A percentile compares a stretch with the other conserved stretches of the same genome.
phyloP scores from a whole-genome alignment of 106 monocot species.

The Triglochin maritima region DNA sequence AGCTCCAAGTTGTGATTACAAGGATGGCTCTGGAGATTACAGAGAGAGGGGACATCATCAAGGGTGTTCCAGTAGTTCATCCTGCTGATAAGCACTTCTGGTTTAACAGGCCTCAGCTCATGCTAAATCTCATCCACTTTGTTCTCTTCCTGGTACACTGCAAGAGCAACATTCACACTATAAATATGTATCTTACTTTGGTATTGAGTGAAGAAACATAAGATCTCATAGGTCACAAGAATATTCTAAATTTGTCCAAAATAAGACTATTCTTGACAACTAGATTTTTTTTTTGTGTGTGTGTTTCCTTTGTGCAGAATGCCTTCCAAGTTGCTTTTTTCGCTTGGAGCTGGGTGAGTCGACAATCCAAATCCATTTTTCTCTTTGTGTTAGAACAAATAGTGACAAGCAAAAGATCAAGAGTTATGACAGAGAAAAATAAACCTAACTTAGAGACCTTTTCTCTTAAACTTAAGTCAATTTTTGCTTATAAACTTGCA shows the following conservation, averaged over 20 bases:
- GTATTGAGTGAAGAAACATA: neutral
- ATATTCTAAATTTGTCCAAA: neutral
- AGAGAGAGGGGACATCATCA: constrained; percentile 30
- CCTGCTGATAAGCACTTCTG: constrained; percentile 27
- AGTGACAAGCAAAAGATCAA: too few relatives aligned
- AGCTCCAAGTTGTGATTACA: constrained; percentile 33
- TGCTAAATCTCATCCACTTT: constrained; percentile 36
- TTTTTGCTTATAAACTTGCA: constrained; percentile 6
- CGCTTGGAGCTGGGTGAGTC: constrained; percentile 22
- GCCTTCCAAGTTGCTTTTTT: constrained; percentile 40
- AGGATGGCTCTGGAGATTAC: constrained; percentile 28
- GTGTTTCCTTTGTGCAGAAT: constrained; percentile 21
- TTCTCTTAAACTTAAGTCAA: neutral
- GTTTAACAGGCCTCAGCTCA: constrained; percentile 26
- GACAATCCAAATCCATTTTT: neutral
- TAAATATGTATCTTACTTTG: neutral
- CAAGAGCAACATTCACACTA: neutral
- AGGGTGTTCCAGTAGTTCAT: constrained; percentile 26
- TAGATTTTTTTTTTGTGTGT: neutral
- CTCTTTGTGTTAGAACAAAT: neutral
- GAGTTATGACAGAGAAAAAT: neutral
- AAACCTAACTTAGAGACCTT: neutral
- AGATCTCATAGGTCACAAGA: neutral
- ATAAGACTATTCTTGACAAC: too few relatives aligned
- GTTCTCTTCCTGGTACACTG: constrained; percentile 31